Evolutionary conservation across 2,329 filamentous ascomycete species (phyloP), one percentile per base, ranked within the genome.

Genomic region (Stemphylium lycopersici): DNA sequence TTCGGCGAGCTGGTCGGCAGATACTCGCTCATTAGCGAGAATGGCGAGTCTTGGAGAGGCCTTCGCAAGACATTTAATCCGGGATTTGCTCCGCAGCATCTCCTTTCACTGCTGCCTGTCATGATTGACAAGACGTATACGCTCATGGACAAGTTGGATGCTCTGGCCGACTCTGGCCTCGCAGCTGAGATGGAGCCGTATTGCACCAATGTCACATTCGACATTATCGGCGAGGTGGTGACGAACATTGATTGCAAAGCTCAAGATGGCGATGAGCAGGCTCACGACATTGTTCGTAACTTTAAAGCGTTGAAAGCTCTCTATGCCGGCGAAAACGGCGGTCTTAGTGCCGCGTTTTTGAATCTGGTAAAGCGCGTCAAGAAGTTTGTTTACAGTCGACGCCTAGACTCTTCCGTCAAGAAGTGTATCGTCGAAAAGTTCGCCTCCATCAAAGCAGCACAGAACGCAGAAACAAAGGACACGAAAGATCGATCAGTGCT

Each of bases 51-150:
- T 1, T 77, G 76, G 75, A 77, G 74, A 58, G 46, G 41, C 4
- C 62, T 74, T 42, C 68, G 74, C 26, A 67, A 68, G 40, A 67
- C 65, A 1, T 76, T 76, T 61, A 74, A 75, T 29, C 68, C 70
- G 12, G 75, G 72, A 3, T 78, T 78, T 46, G 68, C 68, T 3
- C 66, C 70, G 3, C 66, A 69, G 32, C 73, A 78, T 55, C 50
- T 78, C 4, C 59, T 71, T 34, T 68, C 69, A 6, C 56, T 76
- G 11, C 60, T 75, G 4, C 70, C 72, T 1, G 62, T 66, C 2
- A 69, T 78, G 11, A 33, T 77, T 0, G 62, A 77, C 1, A 74
- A 77, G 31, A 67, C 66, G n/a, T 55, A 61, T 6, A 61, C 62
- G 10, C 76, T 77, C 54, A 62, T 71, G 29, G 50, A 63, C 6